Base-by-base conservation (phyloP, 129 eudicot genomes). In the Deinandra increscens region DNA sequence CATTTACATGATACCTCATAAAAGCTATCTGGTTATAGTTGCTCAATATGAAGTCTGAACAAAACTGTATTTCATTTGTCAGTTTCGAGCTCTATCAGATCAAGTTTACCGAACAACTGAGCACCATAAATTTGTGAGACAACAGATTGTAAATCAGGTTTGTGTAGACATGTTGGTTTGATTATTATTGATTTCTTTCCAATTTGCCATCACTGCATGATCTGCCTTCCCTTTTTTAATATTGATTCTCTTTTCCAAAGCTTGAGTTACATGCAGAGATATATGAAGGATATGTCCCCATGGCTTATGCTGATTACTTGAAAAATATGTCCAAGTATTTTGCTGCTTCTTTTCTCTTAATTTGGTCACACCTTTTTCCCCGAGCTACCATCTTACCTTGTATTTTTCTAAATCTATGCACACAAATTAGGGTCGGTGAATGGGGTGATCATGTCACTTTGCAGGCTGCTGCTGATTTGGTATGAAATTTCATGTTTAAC, bases 361-460 rank as follows among this genome's bases (percentile, higher is more conserved):
- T 66, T 12, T 51, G 45, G 66, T 26, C 14, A 34, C 53, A 49
- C 10, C 39, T 36, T 70, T 73, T 60, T 31, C n/a, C 36, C 22
- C 61, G 19, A 49, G 22, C 14, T 61, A 66, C 34, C 60, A 68
- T 69, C 33, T 73, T 69, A 76, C 63, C 31, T 9, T 75, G 9
- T 22, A 70, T 11, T 22, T 4, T 48, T 58, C 79, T 49, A 39
- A 45, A 62, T 79, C 39, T 36, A 13, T 64, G 17, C 66, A 74
- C 68, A 63, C 48, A 20, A 48, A 72, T 18, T 49, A 88, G 98
- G 96, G 80, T 68, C 34, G 95, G 97, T 43, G 96, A 92, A 79
- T 92, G 96, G 98, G 96, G 98, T 48, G 98, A 92, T 92, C 98
- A 92, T 79, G 98, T 92, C 80, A 88, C 98, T 39, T 81, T 92